A percentile compares a stretch with the other conserved stretches of the same genome.
phyloP scores from a whole-genome alignment of 345 rosid genomes.

The Eucalyptus tenuipes region DNA sequence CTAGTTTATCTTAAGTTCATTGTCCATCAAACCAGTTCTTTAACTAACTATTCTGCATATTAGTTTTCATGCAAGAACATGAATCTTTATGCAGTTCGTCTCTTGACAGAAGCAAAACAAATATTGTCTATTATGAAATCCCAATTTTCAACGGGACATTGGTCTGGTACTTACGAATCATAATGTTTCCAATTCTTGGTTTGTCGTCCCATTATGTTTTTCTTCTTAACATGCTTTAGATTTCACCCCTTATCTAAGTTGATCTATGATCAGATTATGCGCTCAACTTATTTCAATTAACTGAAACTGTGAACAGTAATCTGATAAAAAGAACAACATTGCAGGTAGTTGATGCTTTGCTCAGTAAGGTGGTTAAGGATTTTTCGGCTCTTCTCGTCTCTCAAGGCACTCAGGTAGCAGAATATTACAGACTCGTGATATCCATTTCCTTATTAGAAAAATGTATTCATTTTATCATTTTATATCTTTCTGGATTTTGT shows the following conservation, averaged over 20 bases:
- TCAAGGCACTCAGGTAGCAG: conserved; percentile 76
- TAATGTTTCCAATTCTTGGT: neutral
- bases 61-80: neutral
- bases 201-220: neutral
- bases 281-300: neutral
- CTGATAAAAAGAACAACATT: neutral
- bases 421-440: neutral
- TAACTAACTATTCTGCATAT: neutral
- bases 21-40: neutral
- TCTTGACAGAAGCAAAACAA: neutral
- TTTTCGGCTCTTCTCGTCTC: conserved; percentile 81
- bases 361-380: conserved; percentile 76
- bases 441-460: neutral
- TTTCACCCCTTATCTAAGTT: neutral
- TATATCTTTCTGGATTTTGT: neutral
- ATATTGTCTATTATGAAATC: neutral
- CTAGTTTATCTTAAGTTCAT: neutral
- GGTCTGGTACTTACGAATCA: neutral
- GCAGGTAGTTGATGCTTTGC: conserved; percentile 76
- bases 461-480: neutral
- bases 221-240: neutral
- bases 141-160: neutral
- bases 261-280: neutral
- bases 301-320: neutral
- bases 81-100: neutral